phyloP scores from a whole-genome alignment of 164 flowering plant genomes.

The Malania oleifera region DNA sequence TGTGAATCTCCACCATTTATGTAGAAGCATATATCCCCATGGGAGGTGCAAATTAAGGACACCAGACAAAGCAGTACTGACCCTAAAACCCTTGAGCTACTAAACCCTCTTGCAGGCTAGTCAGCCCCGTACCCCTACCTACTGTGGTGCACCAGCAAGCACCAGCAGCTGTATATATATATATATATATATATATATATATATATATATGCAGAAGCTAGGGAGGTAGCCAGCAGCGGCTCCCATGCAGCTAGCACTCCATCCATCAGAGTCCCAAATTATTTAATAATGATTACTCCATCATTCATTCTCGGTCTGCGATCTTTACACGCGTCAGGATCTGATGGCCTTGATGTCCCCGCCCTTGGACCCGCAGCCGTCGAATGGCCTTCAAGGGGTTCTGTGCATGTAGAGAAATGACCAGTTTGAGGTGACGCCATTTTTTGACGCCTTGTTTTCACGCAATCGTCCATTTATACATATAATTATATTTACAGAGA shows the following conservation, averaged over 20 bases:
- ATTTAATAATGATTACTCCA: conserved; percentile 54
- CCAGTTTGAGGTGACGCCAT: conserved; percentile 20
- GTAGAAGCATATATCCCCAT: too few relatives aligned
- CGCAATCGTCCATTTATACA: conserved; percentile 8
- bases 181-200: too few relatives aligned
- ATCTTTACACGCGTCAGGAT: conserved; percentile 30
- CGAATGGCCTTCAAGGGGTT: conserved; percentile 11
- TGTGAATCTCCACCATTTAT: too few relatives aligned
- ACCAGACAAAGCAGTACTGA: conserved; percentile 2
- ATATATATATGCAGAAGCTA: neutral
- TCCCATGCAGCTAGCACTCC: too few relatives aligned
- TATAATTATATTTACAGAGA: too few relatives aligned
- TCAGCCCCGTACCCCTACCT: too few relatives aligned
- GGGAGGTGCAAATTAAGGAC: too few relatives aligned
- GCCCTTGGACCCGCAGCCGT: conserved; percentile 11
- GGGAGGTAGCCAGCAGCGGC: too few relatives aligned
- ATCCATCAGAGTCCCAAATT: conserved; percentile 42
- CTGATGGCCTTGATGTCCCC: conserved; percentile 12
- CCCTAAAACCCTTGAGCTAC: conserved; percentile 1
- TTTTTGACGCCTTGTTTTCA: conserved; percentile 31
- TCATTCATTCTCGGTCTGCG: conserved; percentile 23
- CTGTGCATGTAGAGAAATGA: conserved; percentile 16
- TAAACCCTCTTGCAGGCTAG: too few relatives aligned
- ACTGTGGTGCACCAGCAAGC: too few relatives aligned
- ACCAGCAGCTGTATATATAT: too few relatives aligned